Evolutionary conservation across 225 moss, liverwort and hornwort genomes (phyloP).

Genomic region (Pseudoscleropodium purum): DNA sequence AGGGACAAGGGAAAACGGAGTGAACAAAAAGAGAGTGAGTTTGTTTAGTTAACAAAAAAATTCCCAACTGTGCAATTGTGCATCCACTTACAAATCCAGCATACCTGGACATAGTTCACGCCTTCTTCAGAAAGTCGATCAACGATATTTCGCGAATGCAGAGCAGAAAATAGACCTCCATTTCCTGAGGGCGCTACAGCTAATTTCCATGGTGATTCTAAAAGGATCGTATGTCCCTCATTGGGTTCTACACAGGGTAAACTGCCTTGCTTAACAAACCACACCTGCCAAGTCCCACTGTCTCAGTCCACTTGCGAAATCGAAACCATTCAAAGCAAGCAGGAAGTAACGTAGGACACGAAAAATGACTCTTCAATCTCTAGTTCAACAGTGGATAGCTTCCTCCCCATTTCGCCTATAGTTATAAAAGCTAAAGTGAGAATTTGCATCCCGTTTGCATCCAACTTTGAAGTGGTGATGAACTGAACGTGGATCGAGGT

Average conservation of each 20-base stretch:
- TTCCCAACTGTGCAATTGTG: neutral
- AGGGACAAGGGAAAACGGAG: neutral
- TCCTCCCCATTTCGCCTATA: neutral
- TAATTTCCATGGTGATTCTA: slow-evolving; percentile 83
- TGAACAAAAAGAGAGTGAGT: neutral
- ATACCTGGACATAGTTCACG: slow-evolving; percentile 71
- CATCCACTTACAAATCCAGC: neutral
- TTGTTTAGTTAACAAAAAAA: neutral
- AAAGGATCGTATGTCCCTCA: slow-evolving; percentile 34
- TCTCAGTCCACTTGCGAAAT: neutral
- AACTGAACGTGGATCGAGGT: neutral
- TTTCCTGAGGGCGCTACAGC: slow-evolving; percentile 79
- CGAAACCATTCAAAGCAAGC: neutral
- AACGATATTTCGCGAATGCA: slow-evolving; percentile 34
- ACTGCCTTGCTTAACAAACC: slow-evolving; percentile 89
- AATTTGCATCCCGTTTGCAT: neutral
- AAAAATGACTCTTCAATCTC: neutral
- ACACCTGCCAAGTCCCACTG: slow-evolving; percentile 47
- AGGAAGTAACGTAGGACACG: neutral
- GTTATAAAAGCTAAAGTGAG: neutral
- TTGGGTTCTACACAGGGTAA: slow-evolving; percentile 60
- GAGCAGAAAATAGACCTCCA: slow-evolving; percentile 71
- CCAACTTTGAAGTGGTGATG: neutral
- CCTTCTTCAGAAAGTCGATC: slow-evolving; percentile 59
- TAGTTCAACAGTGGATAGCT: neutral